Evolutionary conservation across 192 early-diverging fungal species (phyloP), one percentile per base, ranked within the genome.

Genomic region (Mortierella claussenii): DNA sequence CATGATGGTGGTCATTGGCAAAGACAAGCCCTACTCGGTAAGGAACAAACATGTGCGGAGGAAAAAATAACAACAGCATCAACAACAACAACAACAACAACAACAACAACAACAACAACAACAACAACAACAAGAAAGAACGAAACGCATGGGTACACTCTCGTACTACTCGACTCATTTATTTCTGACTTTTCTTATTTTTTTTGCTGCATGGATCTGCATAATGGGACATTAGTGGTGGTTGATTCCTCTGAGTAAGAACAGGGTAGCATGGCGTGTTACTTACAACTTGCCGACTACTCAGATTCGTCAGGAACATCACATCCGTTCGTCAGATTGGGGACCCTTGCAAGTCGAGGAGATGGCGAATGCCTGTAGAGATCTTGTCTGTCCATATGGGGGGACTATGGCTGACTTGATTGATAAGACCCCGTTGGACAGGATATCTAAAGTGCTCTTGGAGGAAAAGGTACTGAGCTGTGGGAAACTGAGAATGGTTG

Each of bases 1-100:
- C 21, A 73, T 73, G 69, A 63, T 65, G 61, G 69, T 73, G 13
- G 69, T 73, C 11, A 63, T 73, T 33, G 69, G 69, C 28, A 73
- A 73, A 48, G 69, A 73, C 45, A 73, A 73, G 27, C 69, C 69
- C 11, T 73, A 73, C 32, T 73, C 69, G 55, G 69, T 73, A 73
- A 63, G 34, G 23, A 23, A 32, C 12, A 2, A 60, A 18, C 34
- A 23, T 47, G 4, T 21, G 15, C 11, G 40, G 8, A 48, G 1
- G 13, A 10, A 13, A 40, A 40, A 40, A 40, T 40, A 40, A 40
- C 13, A 10, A 40, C 37, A 40, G 8, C 8, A 7, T 40, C 13
- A 40, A 40, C 37, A 40, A 40, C 8, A 40, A 40, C 7, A 40
- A 48, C 23, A 21, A n/a, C n/a, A n/a, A n/a, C n/a, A n/a, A n/a